Evolutionary conservation across 495 filamentous ascomycete genomes (phyloP).

Genomic region (Tuber indicum): DNA sequence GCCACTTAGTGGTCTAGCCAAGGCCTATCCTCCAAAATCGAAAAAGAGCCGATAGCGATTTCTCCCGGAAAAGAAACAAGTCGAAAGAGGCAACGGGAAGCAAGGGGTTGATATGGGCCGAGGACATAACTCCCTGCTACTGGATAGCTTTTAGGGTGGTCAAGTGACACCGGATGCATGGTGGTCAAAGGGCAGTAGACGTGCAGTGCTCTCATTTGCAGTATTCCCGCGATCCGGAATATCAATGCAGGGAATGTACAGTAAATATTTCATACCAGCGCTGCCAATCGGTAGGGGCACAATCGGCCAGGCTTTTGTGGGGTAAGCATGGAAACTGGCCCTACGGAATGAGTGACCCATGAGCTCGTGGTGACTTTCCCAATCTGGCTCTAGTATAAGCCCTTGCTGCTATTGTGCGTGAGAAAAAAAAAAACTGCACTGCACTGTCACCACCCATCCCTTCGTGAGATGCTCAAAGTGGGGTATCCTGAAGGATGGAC

Average conservation of each 20-base stretch:
- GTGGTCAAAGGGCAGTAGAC: background rate
- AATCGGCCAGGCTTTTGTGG: background rate
- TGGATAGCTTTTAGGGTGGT: background rate
- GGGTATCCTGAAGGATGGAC: background rate
- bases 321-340: background rate
- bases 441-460: background rate
- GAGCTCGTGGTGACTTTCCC: background rate
- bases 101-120: background rate
- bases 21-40: too few species aligned
- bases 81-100: background rate
- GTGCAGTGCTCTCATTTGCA: background rate
- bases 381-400: background rate
- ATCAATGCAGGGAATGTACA: background rate
- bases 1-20: too few species aligned
- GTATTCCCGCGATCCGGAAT: background rate
- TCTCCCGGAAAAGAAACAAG: too few species aligned
- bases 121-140: background rate
- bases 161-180: background rate
- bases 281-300: background rate
- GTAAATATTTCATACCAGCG: background rate
- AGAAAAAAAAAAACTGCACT: background rate
- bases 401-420: background rate
- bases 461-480: background rate
- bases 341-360: background rate
- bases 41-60: too few species aligned